Base-by-base conservation (phyloP, 169 alveolate species). In the Eimeria praecox region DNA sequence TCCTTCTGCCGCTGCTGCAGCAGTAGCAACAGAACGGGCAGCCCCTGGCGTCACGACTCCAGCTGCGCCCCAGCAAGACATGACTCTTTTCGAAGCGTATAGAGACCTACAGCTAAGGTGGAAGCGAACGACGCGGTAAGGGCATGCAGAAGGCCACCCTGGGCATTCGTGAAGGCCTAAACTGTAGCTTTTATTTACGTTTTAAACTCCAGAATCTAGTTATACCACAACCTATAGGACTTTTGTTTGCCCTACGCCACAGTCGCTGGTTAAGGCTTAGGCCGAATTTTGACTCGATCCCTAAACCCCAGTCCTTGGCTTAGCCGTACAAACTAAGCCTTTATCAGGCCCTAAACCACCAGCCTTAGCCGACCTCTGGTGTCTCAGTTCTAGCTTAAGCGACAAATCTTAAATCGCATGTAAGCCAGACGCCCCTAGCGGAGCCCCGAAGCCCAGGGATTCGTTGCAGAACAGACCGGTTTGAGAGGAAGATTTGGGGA, bases 1-100 rank as follows among this genome's bases (percentile, higher is more conserved):
- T 66, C 99, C 99, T 2, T 71, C 87, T 20, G 95, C 92, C 22
- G 90, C 95, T 27, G 94, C 94, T 4, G 94, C 83, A 40, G 94
- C 83, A 38, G 82, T 20, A 62, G 94, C 94, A 24, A 83, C 94
- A 33, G 54, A 56, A 38, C 56, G 83, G 30, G 94, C 82, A 38
- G 94, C 78, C 49, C 83, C 94, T 18, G 94, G 83, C 24, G 83
- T 64, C 66, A 42, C 62, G 42, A 62, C 94, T 12, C 83, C 94
- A 40, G 94, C 94, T 27, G 78, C 92, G 44, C 92, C 69, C 66
- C 95, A 40, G 85, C 87, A 92, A 62, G 95, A 92, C 40, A 54
- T 92, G 80, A 78, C 75, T 62, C 54, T 92, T 46, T 92, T 92
- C 49, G 92, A 77, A 52, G 54, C 95, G n/a, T 92, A 92, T 42